phyloP scores from a whole-genome alignment of 139 green algal species.

The Tetraselmis striata region DNA sequence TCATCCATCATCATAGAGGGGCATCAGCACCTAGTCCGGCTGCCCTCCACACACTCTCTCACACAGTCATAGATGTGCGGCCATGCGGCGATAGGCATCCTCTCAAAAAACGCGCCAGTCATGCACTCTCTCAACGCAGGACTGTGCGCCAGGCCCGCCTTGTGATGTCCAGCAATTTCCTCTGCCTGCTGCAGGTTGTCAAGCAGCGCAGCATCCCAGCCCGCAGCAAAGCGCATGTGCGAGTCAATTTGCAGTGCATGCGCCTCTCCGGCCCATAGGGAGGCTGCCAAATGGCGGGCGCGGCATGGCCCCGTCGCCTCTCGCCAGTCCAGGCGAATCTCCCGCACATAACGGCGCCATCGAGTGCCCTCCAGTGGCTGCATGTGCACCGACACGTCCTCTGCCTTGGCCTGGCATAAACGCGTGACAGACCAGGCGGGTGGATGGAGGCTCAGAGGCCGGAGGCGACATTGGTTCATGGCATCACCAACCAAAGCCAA shows the following conservation, averaged over 20 bases:
- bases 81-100: too few species aligned
- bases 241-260: conserved; percentile 71
- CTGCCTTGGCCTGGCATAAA: background rate
- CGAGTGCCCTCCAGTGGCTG: conserved; percentile 14
- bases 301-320: conserved; percentile 61
- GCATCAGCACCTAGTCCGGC: too few species aligned
- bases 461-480: too few species aligned
- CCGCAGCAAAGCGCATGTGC: conserved; percentile 51
- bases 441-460: too few species aligned
- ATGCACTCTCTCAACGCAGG: too few species aligned
- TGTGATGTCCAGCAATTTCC: background rate
- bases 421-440: too few species aligned
- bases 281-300: conserved; percentile 46
- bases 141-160: too few species aligned
- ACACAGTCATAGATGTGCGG: too few species aligned
- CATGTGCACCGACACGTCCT: conserved; percentile 5
- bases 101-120: too few species aligned
- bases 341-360: conserved; percentile 35
- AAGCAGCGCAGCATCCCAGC: conserved; percentile 34
- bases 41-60: too few species aligned
- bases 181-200: conserved; percentile 24
- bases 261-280: conserved; percentile 61
- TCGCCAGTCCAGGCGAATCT: conserved; percentile 38
- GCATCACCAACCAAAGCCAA: too few species aligned
- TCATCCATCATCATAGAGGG: too few species aligned